These are phyloP conservation scores for Hyphodiscus sp. DNA, from an alignment of 2,329 filamentous ascomycete genomes.

Conservation along the genomic window DNA sequence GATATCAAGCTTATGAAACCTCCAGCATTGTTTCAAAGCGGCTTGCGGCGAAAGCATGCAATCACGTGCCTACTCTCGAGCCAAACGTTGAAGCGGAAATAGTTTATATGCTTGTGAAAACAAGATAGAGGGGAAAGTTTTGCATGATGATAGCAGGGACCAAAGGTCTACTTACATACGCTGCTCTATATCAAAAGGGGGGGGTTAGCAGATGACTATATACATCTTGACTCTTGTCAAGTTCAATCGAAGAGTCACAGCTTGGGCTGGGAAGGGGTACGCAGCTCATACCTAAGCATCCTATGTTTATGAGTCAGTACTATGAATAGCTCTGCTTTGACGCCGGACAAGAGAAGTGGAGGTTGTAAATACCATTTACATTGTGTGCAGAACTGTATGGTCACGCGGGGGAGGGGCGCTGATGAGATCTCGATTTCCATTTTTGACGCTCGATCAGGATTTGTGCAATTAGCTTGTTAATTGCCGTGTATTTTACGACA, in stretches of 20 bases:
- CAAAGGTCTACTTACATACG: constrained; percentile 56
- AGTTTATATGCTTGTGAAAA: not conserved
- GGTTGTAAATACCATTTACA: constrained; percentile 62
- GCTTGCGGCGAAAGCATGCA: not conserved
- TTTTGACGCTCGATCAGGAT: constrained; percentile 1
- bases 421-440: constrained; percentile 11
- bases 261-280: too few species aligned
- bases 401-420: constrained; percentile 60
- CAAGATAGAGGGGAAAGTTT: not conserved
- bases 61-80: not conserved
- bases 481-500: not conserved
- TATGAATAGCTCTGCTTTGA: not conserved
- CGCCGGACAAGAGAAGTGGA: not conserved
- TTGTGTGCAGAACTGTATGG: constrained; percentile 90
- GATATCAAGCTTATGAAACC: not conserved
- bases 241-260: too few species aligned
- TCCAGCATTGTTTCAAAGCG: not conserved
- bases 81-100: not conserved
- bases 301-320: not conserved
- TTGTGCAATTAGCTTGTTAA: not conserved
- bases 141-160: not conserved
- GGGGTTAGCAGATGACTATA: too few species aligned
- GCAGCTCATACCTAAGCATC: constrained; percentile 79
- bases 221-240: too few species aligned
- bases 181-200: constrained; percentile 45